Percentiles rank a stretch among this genome's conserved stretches.
Evolutionary conservation across 1,284 basidiomycete species (phyloP).

Genomic region (Ganoderma boninense): DNA sequence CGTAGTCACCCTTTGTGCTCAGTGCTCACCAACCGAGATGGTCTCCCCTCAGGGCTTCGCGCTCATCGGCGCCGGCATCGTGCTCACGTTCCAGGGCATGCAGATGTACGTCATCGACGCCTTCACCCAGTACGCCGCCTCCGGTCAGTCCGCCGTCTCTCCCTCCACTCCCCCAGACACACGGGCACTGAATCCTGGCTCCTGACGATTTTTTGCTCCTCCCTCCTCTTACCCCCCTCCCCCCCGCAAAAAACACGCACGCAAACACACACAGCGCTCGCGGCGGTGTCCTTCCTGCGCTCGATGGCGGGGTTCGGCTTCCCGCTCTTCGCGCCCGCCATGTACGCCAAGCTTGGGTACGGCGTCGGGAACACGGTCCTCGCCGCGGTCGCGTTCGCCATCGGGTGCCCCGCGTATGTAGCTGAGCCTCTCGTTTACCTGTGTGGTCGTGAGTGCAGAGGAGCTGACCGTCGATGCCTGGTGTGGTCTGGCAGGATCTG

Average conservation of each 20-base stretch:
- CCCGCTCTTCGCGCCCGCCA: conserved; percentile 70
- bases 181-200: no score
- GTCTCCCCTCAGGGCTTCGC: conserved; percentile 56
- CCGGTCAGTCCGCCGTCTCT: conserved; percentile 47
- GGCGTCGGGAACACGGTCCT: conserved; percentile 70
- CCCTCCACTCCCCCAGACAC: no score
- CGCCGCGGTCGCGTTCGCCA: conserved; percentile 56
- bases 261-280: conserved; percentile 62
- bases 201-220: no score
- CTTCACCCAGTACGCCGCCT: conserved; percentile 70
- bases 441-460: no score
- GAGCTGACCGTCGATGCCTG: no score
- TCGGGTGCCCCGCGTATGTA: conserved; percentile 74
- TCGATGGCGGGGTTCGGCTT: conserved; percentile 71
- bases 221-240: no score
- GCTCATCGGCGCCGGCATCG: conserved; percentile 58
- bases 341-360: conserved; percentile 68
- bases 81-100: conserved; percentile 62
- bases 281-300: conserved; percentile 62
- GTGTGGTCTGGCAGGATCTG: conserved; percentile 50
- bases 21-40: no score
- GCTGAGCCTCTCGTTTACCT: no score
- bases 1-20: conserved; percentile 27
- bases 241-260: no score
- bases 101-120: conserved; percentile 72